A percentile compares a stretch with the other conserved stretches of the same genome.
Evolutionary conservation across 1,284 basidiomycete species (phyloP).

Genomic region (Pterulicium gracile): DNA sequence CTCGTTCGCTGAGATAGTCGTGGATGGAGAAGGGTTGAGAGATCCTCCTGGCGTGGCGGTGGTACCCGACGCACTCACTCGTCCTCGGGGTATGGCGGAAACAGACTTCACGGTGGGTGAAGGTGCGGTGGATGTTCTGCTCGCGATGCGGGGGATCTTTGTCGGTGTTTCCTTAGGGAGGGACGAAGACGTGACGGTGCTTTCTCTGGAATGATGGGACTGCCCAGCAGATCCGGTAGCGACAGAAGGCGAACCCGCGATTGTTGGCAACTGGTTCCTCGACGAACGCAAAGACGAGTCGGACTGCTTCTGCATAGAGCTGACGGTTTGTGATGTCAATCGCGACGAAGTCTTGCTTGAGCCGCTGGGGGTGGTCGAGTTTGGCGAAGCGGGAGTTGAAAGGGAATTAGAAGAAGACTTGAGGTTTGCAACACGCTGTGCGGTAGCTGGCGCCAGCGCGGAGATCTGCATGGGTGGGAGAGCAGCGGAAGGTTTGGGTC

Average conservation of each 20-base stretch:
- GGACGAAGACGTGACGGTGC: constrained; percentile 25
- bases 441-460: constrained; percentile 68
- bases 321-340: constrained; percentile 62
- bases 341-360: constrained; percentile 41
- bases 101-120: constrained; percentile 52
- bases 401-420: constrained; percentile 35
- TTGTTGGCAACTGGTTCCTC: constrained; percentile 72
- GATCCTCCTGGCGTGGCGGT: constrained; percentile 18
- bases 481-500: constrained; percentile 49
- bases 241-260: constrained; percentile 84
- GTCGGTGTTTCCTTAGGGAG: constrained; percentile 77
- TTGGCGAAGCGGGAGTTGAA: constrained; percentile 30
- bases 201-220: constrained; percentile 38
- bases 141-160: constrained; percentile 89
- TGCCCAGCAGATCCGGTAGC: constrained; percentile 44
- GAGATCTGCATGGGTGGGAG: constrained; percentile 85
- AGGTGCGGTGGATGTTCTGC: constrained; percentile 56
- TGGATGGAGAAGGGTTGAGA: constrained; percentile 53
- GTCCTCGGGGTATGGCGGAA: not conserved
- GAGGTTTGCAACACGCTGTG: constrained; percentile 69
- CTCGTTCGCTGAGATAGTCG: constrained; percentile 35
- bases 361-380: constrained; percentile 29
- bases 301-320: constrained; percentile 74
- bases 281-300: constrained; percentile 62
- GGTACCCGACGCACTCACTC: not conserved